phyloP scores from a whole-genome alignment of 768 basidiomycete species.

The Termitomyces sp. region DNA sequence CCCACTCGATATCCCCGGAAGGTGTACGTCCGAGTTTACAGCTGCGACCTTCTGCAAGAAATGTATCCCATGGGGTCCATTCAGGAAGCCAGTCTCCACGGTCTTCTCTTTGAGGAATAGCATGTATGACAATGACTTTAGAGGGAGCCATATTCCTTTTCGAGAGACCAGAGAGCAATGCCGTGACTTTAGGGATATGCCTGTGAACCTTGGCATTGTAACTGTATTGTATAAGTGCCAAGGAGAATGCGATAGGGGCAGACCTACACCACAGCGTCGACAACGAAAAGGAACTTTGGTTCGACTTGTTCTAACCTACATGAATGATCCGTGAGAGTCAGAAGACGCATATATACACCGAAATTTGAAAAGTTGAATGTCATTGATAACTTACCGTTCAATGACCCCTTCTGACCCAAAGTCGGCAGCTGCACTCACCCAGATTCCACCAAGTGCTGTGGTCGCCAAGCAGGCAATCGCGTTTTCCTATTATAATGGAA shows the following conservation, averaged over 20 bases:
- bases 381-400: slow-evolving; percentile 47
- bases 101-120: slow-evolving; percentile 31
- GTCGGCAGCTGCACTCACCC: slow-evolving; percentile 80
- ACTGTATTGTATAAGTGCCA: slow-evolving; percentile 29
- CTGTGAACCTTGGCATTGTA: slow-evolving; percentile 71
- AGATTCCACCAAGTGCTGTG: slow-evolving; percentile 73
- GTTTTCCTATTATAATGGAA: slow-evolving; percentile 53
- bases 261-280: slow-evolving; percentile 66
- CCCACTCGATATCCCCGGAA: slow-evolving; percentile 63
- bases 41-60: slow-evolving; percentile 44
- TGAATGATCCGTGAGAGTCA: neutral
- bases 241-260: neutral
- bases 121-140: slow-evolving; percentile 56
- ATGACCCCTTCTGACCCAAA: slow-evolving; percentile 77
- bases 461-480: slow-evolving; percentile 65
- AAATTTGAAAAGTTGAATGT: neutral
- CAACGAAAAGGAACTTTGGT: slow-evolving; percentile 68
- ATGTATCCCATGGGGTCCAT: slow-evolving; percentile 55
- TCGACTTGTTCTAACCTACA: slow-evolving; percentile 76
- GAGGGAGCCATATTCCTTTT: slow-evolving; percentile 32
- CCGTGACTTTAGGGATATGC: slow-evolving; percentile 61
- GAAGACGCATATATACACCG: neutral
- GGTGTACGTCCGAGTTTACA: slow-evolving; percentile 43
- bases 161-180: slow-evolving; percentile 50
- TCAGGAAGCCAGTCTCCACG: slow-evolving; percentile 19